Percentiles rank a stretch among this genome's conserved stretches.
phyloP scores from a whole-genome alignment of 2,329 filamentous ascomycete species.

The Plenodomus lindquistii region DNA sequence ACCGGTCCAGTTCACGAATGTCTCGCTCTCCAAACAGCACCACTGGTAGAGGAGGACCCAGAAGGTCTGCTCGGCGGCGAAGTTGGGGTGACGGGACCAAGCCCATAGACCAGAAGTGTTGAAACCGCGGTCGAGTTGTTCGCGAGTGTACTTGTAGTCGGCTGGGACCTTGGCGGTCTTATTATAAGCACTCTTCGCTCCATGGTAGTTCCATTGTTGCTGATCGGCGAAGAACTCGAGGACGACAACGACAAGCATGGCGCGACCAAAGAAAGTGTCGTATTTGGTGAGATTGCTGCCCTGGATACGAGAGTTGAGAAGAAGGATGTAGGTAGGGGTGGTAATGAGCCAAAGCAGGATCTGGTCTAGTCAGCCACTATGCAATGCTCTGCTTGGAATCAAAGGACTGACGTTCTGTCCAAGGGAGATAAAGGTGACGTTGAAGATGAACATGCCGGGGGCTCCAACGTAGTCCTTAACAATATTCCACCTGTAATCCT shows the following conservation, averaged over 20 bases:
- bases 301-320: conserved; percentile 71
- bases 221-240: conserved; percentile 82
- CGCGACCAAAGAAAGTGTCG: conserved; percentile 62
- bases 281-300: conserved; percentile 52
- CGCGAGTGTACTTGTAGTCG: conserved; percentile 64
- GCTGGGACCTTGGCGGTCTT: conserved; percentile 71
- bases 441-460: conserved; percentile 78
- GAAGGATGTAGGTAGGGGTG: conserved; percentile 79
- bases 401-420: conserved; percentile 61
- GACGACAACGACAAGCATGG: conserved; percentile 61
- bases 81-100: conserved; percentile 92
- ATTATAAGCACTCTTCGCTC: conserved; percentile 76
- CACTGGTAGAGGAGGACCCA: conserved; percentile 91
- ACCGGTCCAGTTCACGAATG: conserved; percentile 77
- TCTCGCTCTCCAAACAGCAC: conserved; percentile 74
- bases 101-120: conserved; percentile 82
- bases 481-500: conserved; percentile 93
- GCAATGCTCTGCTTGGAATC: not conserved
- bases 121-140: conserved; percentile 89
- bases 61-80: conserved; percentile 85
- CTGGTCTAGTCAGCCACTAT: conserved; percentile 39
- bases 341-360: conserved; percentile 79
- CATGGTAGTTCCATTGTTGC: conserved; percentile 90
- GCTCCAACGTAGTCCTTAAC: conserved; percentile 68
- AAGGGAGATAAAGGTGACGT: conserved; percentile 85